Evolutionary conservation across 768 basidiomycete species (phyloP), one percentile per base, ranked within the genome.

Genomic region (Baorangia bicolor): DNA sequence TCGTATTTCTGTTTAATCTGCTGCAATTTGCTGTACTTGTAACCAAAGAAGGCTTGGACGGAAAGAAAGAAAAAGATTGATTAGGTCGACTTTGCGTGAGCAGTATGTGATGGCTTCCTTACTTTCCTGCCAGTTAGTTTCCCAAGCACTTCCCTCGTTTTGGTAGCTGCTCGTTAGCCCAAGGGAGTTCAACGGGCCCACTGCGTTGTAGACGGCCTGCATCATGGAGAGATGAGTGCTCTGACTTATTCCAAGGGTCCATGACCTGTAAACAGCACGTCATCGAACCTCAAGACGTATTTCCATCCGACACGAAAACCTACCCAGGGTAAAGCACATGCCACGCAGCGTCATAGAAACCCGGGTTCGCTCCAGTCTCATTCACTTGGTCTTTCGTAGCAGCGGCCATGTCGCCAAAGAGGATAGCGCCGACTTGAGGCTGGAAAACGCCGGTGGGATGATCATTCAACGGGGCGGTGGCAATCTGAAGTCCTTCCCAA

Each of bases 311-410:
- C 9, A 6, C 23, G 16, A 25, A 2, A 28, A 57, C 58, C 7
- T 31, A 66, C 58, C 20, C 42, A 1, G 28, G 20, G 30, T 44
- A 60, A 2, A 55, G 31, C 16, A 66, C 53, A 16, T 57, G 56
- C 57, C 58, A 63, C 1, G 64, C 43, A 9, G 61, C 57, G 11
- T 53, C 41, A 20, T 66, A 66, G 6, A 63, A 48, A 20, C 53
- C 61, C 11, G 64, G 64, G 34, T 65, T 65, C 1, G 60, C 64
- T 2, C 53, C 64, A 1, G 64, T 60, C 34, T 55, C 57, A n/a
- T 65, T 57, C 9, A 44, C 51, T 25, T 21, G 57, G 6, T 49
- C 46, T 5, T 35, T 50, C 18, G 48, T 60, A 12, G 41, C 52
- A 41, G 55, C 49, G 2, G 64, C 33, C 59, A 66, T 50, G 27